Conservation (phyloP, 305 asterid species). For the Fraxinus sp. region DNA sequence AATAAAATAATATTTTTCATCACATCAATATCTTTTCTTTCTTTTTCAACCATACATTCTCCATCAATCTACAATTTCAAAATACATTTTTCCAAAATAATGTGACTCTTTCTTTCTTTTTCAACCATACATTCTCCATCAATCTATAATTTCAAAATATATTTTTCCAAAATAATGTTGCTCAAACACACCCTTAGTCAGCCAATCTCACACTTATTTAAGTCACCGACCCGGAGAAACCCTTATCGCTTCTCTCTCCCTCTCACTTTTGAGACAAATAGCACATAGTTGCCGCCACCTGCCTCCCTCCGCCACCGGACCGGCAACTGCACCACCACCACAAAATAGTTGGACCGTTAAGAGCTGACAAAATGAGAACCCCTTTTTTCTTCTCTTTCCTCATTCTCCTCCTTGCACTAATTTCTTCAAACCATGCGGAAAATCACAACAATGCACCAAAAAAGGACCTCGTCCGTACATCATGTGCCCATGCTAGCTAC, state of each 20-base stretch:
- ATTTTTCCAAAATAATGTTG: too few relatives aligned
- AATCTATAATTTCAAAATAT: too few relatives aligned
- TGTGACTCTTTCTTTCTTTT: too few relatives aligned
- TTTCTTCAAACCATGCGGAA: constrained; percentile 10
- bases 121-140: too few relatives aligned
- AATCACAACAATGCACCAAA: constrained; percentile 6
- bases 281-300: not conserved
- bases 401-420: constrained; percentile 20
- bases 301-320: not conserved
- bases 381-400: constrained; percentile 22
- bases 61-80: too few relatives aligned
- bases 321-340: not conserved
- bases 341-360: too few relatives aligned
- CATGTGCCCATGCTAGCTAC: constrained; percentile 86
- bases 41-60: too few relatives aligned
- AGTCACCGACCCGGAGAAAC: constrained; percentile 20
- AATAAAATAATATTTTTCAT: too few relatives aligned
- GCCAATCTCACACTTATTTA: not conserved
- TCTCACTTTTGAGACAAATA: not conserved
- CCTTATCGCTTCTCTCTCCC: not conserved
- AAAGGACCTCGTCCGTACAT: constrained; percentile 50
- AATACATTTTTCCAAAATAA: too few relatives aligned
- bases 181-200: too few relatives aligned
- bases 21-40: too few relatives aligned
- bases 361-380: constrained; percentile 11